Evolutionary conservation across 2,329 filamentous ascomycete species (phyloP).

Genomic region (Trichoderma oligosporum): DNA sequence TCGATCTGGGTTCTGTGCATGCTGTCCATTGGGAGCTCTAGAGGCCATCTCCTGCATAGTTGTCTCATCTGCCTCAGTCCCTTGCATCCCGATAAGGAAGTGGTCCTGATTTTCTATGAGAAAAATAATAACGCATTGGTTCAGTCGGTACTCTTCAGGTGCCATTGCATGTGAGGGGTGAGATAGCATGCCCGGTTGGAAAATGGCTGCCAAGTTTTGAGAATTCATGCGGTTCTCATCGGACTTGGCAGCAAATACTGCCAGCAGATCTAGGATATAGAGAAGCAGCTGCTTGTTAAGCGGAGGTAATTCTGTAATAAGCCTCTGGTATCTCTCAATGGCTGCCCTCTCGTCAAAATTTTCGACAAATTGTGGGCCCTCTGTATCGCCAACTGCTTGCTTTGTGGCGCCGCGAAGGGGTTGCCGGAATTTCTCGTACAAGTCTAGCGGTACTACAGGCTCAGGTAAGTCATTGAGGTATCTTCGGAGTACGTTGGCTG

Average conservation of each 20-base stretch:
- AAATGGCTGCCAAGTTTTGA: slow-evolving; percentile 90
- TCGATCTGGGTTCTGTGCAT: slow-evolving; percentile 48
- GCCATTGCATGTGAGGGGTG: slow-evolving; percentile 95
- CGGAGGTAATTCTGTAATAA: slow-evolving; percentile 90
- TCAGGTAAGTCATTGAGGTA: slow-evolving; percentile 97
- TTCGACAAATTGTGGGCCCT: slow-evolving; percentile 66
- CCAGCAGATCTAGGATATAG: slow-evolving; percentile 92
- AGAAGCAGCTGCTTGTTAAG: slow-evolving; percentile 90
- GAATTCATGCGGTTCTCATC: slow-evolving; percentile 97
- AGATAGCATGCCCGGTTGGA: slow-evolving; percentile 92
- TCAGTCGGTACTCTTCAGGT: slow-evolving; percentile 87
- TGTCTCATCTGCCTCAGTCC: slow-evolving; percentile 91
- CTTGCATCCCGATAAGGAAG: slow-evolving; percentile 97
- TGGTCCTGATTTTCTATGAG: slow-evolving; percentile 98
- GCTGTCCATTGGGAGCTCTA: slow-evolving; percentile 53
- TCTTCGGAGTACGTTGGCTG: slow-evolving; percentile 88
- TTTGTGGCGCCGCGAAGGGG: slow-evolving; percentile 70
- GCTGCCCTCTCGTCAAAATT: slow-evolving; percentile 61
- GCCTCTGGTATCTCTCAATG: slow-evolving; percentile 76
- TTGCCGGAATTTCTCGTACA: slow-evolving; percentile 87
- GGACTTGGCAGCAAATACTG: slow-evolving; percentile 94
- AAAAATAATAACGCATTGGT: slow-evolving; percentile 96
- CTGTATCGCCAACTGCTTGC: slow-evolving; percentile 67
- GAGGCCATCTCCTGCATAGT: slow-evolving; percentile 63
- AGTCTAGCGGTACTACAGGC: slow-evolving; percentile 88